Evolutionary conservation across 2,329 filamentous ascomycete genomes (phyloP).

Genomic region (Harringtonia aguacate): DNA sequence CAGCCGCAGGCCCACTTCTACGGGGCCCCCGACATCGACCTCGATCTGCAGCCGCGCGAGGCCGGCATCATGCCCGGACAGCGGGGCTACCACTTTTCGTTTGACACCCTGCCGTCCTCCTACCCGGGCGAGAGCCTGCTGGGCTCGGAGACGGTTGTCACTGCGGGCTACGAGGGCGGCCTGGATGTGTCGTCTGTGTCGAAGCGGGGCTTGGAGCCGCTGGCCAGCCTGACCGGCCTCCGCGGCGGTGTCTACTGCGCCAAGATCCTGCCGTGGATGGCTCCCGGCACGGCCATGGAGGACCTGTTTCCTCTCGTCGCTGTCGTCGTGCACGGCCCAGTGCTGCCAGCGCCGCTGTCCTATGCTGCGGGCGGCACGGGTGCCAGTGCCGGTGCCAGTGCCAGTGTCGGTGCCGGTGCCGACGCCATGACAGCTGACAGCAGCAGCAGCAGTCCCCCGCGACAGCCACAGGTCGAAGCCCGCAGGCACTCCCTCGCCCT

Average conservation of each 20-base stretch:
- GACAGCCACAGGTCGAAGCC: slow-evolving; percentile 2
- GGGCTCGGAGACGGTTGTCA: slow-evolving; percentile 51
- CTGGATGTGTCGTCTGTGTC: slow-evolving; percentile 66
- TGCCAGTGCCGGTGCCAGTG: background rate
- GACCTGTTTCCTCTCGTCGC: slow-evolving; percentile 63
- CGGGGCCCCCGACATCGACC: slow-evolving; percentile 61
- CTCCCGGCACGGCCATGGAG: slow-evolving; percentile 35
- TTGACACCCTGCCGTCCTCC: slow-evolving; percentile 56
- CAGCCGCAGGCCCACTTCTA: slow-evolving; percentile 71
- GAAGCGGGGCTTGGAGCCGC: slow-evolving; percentile 58
- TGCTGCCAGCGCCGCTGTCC: slow-evolving; percentile 30
- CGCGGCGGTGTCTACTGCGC: slow-evolving; percentile 71
- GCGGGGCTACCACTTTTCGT: slow-evolving; percentile 68
- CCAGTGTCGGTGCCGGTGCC: background rate
- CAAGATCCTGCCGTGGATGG: slow-evolving; percentile 67
- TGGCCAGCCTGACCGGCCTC: slow-evolving; percentile 64
- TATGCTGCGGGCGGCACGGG: background rate
- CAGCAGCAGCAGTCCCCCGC: background rate
- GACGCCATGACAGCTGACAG: background rate
- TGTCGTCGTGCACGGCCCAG: slow-evolving; percentile 69
- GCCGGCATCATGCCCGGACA: slow-evolving; percentile 50
- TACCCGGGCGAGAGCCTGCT: slow-evolving; percentile 20
- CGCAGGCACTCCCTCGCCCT: slow-evolving; percentile 11
- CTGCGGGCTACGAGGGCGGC: slow-evolving; percentile 72
- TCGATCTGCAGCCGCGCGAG: slow-evolving; percentile 36